Conservation (phyloP, 2,329 filamentous ascomycete genomes). For the Cucurbitaria berberidis region DNA sequence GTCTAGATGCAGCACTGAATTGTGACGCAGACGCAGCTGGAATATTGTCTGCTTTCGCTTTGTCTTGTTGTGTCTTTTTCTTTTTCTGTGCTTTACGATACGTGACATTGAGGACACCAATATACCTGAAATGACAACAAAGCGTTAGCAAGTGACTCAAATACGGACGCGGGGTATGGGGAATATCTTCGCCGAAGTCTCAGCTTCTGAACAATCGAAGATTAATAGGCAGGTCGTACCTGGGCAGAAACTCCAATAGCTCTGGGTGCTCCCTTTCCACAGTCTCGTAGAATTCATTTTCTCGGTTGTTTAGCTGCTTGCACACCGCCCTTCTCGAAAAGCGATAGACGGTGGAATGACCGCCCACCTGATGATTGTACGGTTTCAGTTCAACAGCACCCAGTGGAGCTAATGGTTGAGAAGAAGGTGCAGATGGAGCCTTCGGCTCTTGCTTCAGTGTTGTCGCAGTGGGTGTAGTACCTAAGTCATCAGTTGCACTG, state of each 20-base stretch:
- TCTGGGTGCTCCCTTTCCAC: conserved; percentile 91
- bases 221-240: conserved; percentile 50
- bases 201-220: conserved; percentile 45
- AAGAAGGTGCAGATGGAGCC: conserved; percentile 27
- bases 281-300: conserved; percentile 98
- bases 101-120: conserved; percentile 94
- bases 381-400: conserved; percentile 95
- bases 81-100: conserved; percentile 83
- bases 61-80: conserved; percentile 51
- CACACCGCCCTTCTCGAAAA: conserved; percentile 95
- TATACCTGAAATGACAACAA: conserved; percentile 69
- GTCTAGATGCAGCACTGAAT: conserved; percentile 21
- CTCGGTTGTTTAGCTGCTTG: conserved; percentile 96
- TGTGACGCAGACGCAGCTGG: conserved; percentile 21
- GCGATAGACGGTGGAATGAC: conserved; percentile 93
- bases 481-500: conserved; percentile 61
- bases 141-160: conserved; percentile 38
- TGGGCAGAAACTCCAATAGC: conserved; percentile 86
- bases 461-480: conserved; percentile 47
- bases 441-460: conserved; percentile 40
- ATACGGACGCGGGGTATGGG: neutral
- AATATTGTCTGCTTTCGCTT: conserved; percentile 28
- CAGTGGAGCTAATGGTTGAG: conserved; percentile 64
- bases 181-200: conserved; percentile 48
- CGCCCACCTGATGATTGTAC: conserved; percentile 96